Base-by-base conservation (phyloP, 2,329 filamentous ascomycete species). In the Calonectria honghensis region DNA sequence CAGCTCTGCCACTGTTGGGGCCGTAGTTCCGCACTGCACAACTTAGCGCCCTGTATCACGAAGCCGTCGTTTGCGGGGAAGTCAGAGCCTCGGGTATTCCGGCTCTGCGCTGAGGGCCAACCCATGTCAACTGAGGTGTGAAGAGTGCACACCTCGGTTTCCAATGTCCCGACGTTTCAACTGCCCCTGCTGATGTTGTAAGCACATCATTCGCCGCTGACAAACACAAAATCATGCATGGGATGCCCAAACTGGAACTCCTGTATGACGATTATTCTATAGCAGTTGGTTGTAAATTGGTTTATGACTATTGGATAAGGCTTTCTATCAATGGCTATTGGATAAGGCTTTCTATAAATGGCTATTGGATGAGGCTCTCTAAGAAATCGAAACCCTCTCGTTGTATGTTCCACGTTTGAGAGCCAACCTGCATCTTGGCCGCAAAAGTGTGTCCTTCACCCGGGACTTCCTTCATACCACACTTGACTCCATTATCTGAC, bases 371-470 rank as follows among this genome's bases (percentile, higher is more conserved):
- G 24, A 81, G 63, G 13, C 71, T 77, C 75, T 87, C 85, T 54
- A 87, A 72, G 70, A 87, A 87, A 63, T 87, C 85, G 76, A 87
- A 87, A 6, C 86, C 86, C 73, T 68, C 63, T 32, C 83, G 78
- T 78, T 87, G 85, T 45, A 85, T 72, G 52, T 83, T 75, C 82
- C 82, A 84, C 0, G 83, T 83, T 45, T 67, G 68, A 1, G 82
- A 83, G 1, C 85, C 85, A 69, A 85, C 84, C 73, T 82, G 73
- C 86, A 88, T 88, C 73, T 80, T 84, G 3, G 82, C 83, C 0
- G 84, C 85, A 80, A 87, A 88, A 2, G 85, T 87, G 75, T 87
- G 86, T n/a, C 82, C 85, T 72, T 87, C 86, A 6, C 79, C 85
- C 0, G 83, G 84, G 10, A 87, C 82, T 72, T 85, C 84, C 13